Base-by-base conservation (phyloP, 306 rosid species). In the Fagus sylvatica region DNA sequence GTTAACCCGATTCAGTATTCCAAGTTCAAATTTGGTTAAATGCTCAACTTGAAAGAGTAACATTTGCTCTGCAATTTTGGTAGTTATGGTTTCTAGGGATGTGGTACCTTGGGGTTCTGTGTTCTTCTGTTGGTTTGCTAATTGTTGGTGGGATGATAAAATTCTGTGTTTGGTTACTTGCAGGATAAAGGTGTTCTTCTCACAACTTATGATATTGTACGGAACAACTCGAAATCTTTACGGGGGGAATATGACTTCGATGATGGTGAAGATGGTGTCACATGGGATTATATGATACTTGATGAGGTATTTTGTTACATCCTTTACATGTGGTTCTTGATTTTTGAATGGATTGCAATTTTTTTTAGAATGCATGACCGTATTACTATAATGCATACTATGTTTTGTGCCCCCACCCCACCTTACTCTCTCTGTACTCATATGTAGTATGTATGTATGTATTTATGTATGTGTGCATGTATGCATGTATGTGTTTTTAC, bases 261-360 rank as follows among this genome's bases (percentile, higher is more conserved):
- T 42, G 92, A 88, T n/a, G 93, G 57, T 43, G 97, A 90, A 57
- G 97, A 89, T 66, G 69, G 77, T 12, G 39, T 78, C 57, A 83
- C 79, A 19, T 94, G 98, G 98, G 98, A 94, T 86, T 92, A 94
- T 82, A 89, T 94, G 98, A 91, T 94, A 72, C 97, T 94, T 43
- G 98, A 94, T 86, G 98, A 92, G 93, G 98, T 94, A 67, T 71
- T 73, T 30, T 43, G 60, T 53, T 66, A 37, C 69, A 41, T 60
- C 51, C 71, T 48, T 41, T 42, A 37, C 33, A 37, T 17, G 39
- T 73, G 53, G 71, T 59, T 61, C 56, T 67, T 34, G 51, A 30
- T 82, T 54, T 49, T 4, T 48, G n/a, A 30, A 34, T 32, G 55
- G 51, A 17, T 34, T 17, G 66, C 59, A 37, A 72, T 68, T 33